Conservation (phyloP, 2,329 filamentous ascomycete species). For the Incumbomyces delicatus region DNA sequence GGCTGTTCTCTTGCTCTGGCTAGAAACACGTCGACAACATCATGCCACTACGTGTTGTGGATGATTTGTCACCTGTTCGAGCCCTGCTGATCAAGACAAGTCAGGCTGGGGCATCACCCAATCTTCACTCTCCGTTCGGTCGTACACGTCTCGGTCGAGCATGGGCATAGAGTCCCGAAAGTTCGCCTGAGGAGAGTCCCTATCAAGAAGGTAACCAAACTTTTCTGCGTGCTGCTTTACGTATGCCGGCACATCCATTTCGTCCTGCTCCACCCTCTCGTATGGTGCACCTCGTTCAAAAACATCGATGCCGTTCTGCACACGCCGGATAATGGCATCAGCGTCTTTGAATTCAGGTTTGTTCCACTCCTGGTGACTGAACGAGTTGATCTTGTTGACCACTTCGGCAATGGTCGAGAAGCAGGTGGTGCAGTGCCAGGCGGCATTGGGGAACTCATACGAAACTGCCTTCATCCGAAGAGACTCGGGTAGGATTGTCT, state of each 20-base stretch:
- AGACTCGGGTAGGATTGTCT: slow-evolving; percentile 45
- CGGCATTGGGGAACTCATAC: slow-evolving; percentile 38
- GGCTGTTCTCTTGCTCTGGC: too few species aligned
- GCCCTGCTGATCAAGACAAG: too few species aligned
- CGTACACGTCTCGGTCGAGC: not conserved
- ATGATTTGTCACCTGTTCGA: too few species aligned
- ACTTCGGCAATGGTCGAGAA: slow-evolving; percentile 48
- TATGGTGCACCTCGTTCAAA: slow-evolving; percentile 38
- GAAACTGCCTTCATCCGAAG: slow-evolving; percentile 32
- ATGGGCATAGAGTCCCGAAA: slow-evolving; percentile 26
- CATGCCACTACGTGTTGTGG: too few species aligned
- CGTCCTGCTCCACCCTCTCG: slow-evolving; percentile 41
- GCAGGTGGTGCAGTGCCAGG: slow-evolving; percentile 55
- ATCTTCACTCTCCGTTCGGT: not conserved
- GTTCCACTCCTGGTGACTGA: slow-evolving; percentile 48
- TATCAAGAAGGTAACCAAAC: slow-evolving; percentile 32
- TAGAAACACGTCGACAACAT: too few species aligned
- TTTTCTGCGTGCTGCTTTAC: slow-evolving; percentile 28
- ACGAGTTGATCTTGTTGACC: slow-evolving; percentile 47
- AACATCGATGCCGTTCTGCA: slow-evolving; percentile 45
- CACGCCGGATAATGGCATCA: slow-evolving; percentile 40
- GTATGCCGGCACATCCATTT: slow-evolving; percentile 45
- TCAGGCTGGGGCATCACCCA: too few species aligned
- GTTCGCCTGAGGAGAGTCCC: slow-evolving; percentile 31
- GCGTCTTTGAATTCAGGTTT: slow-evolving; percentile 38